These are phyloP conservation scores for Arabidopsis suecica DNA, from an alignment of 345 rosid species.

Conservation along the genomic window DNA sequence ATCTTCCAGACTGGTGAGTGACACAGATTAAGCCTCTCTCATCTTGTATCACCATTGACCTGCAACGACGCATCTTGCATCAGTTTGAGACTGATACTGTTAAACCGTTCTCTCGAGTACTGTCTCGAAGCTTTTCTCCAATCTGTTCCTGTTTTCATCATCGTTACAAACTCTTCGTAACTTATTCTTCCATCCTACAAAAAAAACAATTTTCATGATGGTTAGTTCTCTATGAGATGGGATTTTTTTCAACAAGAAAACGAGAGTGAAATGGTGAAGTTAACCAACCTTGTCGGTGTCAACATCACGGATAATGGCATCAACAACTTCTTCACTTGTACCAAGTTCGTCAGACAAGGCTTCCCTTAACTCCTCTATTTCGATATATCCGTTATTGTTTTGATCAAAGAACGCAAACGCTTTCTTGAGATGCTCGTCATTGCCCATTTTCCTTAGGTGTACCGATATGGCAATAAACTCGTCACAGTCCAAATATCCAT, in stretches of 20 bases:
- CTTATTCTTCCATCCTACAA: constrained; percentile 92
- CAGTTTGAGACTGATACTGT: constrained; percentile 76
- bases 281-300: constrained; percentile 84
- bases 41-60: constrained; percentile 44
- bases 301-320: constrained; percentile 89
- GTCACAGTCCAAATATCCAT: constrained; percentile 75
- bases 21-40: constrained; percentile 5
- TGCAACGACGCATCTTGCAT: constrained; percentile 85
- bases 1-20: constrained; percentile 18
- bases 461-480: constrained; percentile 95
- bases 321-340: constrained; percentile 74
- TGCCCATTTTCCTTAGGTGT: constrained; percentile 90
- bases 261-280: not conserved
- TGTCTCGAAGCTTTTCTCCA: constrained; percentile 99
- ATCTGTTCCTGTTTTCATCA: constrained; percentile 99
- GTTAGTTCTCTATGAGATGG: not conserved
- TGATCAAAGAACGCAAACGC: constrained; percentile 85
- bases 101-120: constrained; percentile 91
- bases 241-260: not conserved
- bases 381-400: constrained; percentile 77
- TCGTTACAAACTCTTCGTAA: constrained; percentile 78
- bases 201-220: not conserved
- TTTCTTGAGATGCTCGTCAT: constrained; percentile 84
- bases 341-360: constrained; percentile 80
- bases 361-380: constrained; percentile 80